Conservation (phyloP, 139 green algal genomes). For the Chlorella sp. region DNA sequence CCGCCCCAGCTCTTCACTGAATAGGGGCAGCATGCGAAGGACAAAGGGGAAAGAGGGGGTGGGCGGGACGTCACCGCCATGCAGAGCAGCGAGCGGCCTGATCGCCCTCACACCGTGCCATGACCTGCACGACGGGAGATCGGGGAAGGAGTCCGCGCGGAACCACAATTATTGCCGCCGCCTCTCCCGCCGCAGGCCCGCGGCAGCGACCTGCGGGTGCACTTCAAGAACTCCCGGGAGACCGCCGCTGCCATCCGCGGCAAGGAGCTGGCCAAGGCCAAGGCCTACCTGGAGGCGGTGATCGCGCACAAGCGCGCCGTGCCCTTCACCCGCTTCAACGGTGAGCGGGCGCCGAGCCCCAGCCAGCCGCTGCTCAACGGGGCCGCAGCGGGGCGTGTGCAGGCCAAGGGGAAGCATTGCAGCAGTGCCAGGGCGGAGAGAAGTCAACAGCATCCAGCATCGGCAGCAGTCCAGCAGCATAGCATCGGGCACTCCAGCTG, state of each 20-base stretch:
- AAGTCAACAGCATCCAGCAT: no score
- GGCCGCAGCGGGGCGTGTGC: no score
- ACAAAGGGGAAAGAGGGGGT: neutral
- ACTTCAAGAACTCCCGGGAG: constrained; percentile 99
- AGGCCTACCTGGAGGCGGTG: constrained; percentile 96
- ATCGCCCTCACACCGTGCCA: neutral
- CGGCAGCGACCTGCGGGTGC: constrained; percentile 89
- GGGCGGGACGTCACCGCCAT: neutral
- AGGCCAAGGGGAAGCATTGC: no score
- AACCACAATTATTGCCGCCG: neutral
- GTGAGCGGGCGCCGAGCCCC: constrained; percentile 54
- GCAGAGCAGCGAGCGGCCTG: neutral
- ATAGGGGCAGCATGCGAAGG: neutral
- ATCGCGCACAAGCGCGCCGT: constrained; percentile 92
- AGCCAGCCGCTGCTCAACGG: no score
- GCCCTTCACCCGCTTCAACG: constrained; percentile 95
- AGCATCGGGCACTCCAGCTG: no score
- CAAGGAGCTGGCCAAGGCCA: constrained; percentile 90
- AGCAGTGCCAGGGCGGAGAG: no score
- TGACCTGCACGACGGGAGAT: no score
- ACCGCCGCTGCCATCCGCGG: constrained; percentile 81
- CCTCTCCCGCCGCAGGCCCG: constrained; percentile 60
- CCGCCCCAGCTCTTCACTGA: neutral
- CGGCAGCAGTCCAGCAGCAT: no score
- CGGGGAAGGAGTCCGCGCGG: neutral